Percentiles rank a stretch among this genome's conserved stretches.
These are phyloP conservation scores for Apodospora peruviana DNA, from an alignment of 495 filamentous ascomycete genomes.

Conservation along the genomic window DNA sequence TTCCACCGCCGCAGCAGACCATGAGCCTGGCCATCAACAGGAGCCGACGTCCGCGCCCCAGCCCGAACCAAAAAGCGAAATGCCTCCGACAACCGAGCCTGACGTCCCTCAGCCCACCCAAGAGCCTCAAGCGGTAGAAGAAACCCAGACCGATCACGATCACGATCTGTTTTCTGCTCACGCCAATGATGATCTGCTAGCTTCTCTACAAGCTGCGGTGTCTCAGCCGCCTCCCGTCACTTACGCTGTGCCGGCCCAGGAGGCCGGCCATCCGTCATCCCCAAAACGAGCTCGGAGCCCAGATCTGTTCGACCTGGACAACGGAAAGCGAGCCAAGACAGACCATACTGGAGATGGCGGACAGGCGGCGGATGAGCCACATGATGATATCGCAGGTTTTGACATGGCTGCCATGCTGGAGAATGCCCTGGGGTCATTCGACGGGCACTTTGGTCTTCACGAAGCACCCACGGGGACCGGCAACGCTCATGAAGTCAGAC, in stretches of 20 bases:
- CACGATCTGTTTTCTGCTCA: too few species aligned
- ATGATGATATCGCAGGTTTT: slow-evolving; percentile 4
- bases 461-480: slow-evolving; percentile 13
- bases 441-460: slow-evolving; percentile 3
- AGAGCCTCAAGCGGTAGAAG: background rate
- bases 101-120: background rate
- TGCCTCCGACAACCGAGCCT: background rate
- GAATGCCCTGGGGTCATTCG: slow-evolving; percentile 19
- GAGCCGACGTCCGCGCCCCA: background rate
- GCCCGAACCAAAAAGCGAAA: background rate
- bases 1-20: too few species aligned
- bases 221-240: background rate
- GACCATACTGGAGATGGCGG: slow-evolving; percentile 9
- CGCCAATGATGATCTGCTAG: background rate
- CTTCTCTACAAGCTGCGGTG: background rate
- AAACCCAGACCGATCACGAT: too few species aligned
- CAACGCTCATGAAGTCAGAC: slow-evolving; percentile 7
- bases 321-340: slow-evolving; percentile 30
- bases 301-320: slow-evolving; percentile 15
- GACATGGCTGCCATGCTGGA: slow-evolving; percentile 23
- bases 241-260: background rate
- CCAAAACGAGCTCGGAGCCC: slow-evolving; percentile 31
- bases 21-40: too few species aligned
- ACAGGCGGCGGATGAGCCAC: background rate
- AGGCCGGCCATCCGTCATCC: background rate